Evolutionary conservation across 1,284 basidiomycete species (phyloP), one percentile per base, ranked within the genome.

Genomic region (Ustilago trichophora): DNA sequence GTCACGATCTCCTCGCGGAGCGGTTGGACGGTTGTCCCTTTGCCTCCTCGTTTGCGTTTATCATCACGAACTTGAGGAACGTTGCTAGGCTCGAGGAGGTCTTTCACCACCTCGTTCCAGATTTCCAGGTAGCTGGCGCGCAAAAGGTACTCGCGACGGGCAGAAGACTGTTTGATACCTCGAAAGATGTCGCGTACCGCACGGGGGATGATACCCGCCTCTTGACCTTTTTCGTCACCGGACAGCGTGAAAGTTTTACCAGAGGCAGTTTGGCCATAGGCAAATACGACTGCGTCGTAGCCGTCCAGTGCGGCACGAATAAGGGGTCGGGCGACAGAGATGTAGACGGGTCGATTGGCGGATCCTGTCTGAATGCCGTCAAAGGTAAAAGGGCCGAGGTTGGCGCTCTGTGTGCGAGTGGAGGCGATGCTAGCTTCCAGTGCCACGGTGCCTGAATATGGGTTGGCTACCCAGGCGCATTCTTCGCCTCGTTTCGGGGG

Each of bases 21-120:
- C 3, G 91, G 91, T 2, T 87, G 84, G 2, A 94, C 83, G 22
- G 82, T 81, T 40, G 83, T 83, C 40, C 73, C 82, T 45, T 60
- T 67, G 0, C 67, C 51, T n/a, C 62, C 71, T 4, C 52, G 31
- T n/a, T 36, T 33, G 2, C 67, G 49, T 31, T 50, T 58, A 21
- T 77, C 77, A 26, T 78, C 75, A 11, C 72, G 65, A 2, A 79
- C 67, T 33, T 73, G 75, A 6, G 79, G 77, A 7, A 65, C 55
- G 85, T 86, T 87, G 6, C 88, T 86, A 0, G 91, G 90, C 2
- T 91, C 89, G 24, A 94, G 87, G 3, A 93, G 84, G 76, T 94
- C 93, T 65, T 92, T 87, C 59, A 98, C 90, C 0, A 88, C 86
- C 82, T 98, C 95, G 82, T 98, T 98, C 84, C 97, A 98, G 48